Base-by-base conservation (phyloP, 805 yeast genomes). In the Yueomyces sinensis region DNA sequence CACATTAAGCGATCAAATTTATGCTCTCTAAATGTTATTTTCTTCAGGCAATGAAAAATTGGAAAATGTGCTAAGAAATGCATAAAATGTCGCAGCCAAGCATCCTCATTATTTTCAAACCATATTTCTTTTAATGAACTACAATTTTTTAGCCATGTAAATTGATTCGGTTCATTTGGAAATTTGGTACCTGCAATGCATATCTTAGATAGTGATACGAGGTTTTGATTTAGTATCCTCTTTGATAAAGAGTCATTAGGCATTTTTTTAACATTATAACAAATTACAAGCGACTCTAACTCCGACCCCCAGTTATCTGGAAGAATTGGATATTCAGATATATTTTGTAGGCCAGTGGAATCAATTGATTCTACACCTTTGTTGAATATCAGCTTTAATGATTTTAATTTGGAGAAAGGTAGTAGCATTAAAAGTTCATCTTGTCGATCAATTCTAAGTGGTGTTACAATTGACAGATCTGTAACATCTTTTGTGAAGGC, bases 21-120 rank as follows among this genome's bases (percentile, higher is more conserved):
- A 32, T 39, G 36, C 37, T 54, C 59, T 31, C 61, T 44, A 29
- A 56, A 51, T 2, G 54, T 52, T 15, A 56, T 37, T 29, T 42
- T 46, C 22, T 37, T 27, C 11, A 56, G 35, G 5, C 31, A 30
- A 4, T 37, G 32, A 20, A 45, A 46, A 7, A 53, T 22, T n/a
- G 39, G 42, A 13, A 34, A 31, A 9, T 41, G 35, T 18, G 40
- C 31, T 16, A 50, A 16, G 5, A 41, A 16, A 2, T 35, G 28
- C 25, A 56, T 29, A 23, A 56, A 45, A 5, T 40, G 35, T 4
- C 23, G 25, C 7, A 56, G 31, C 9, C 37, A 40, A 5, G 48
- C 42, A 29, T 45, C 39, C 15, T 38, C 38, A 33, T 48, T 52
- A 30, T 51, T 45, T 40, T 56, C 61, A 4, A 56, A 30, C 58